These are phyloP conservation scores for Penicillium freii DNA, from an alignment of 2,329 filamentous ascomycete genomes.

Conservation along the genomic window DNA sequence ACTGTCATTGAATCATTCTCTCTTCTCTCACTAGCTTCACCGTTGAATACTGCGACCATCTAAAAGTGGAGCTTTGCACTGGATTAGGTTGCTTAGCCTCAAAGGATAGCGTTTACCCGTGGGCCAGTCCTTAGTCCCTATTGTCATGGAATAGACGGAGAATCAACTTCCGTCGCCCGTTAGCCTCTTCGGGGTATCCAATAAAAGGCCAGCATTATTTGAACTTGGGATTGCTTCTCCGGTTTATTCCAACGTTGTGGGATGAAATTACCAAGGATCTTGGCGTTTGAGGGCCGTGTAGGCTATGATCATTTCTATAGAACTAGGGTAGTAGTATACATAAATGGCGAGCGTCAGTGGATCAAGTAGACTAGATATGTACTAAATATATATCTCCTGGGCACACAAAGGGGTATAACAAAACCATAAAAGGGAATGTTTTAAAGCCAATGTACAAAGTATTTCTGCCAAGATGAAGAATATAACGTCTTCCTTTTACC, in stretches of 20 bases:
- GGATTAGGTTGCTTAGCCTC: not conserved
- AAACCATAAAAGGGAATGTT: not conserved
- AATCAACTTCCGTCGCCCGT: not conserved
- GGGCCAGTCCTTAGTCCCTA: not conserved
- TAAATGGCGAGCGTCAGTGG: not conserved
- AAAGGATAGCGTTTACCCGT: not conserved
- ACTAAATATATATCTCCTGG: not conserved
- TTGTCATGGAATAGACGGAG: not conserved
- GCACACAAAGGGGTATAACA: too few relatives aligned
- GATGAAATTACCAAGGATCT: not conserved
- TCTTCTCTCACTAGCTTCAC: not conserved
- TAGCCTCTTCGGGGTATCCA: not conserved
- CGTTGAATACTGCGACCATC: not conserved
- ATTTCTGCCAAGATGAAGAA: conserved; percentile 1
- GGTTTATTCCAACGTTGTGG: too few relatives aligned
- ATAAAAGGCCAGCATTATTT: not conserved
- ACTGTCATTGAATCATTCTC: too few relatives aligned
- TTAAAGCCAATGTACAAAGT: not conserved
- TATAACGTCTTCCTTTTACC: not conserved
- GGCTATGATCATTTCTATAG: not conserved
- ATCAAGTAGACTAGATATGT: not conserved
- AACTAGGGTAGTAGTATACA: not conserved
- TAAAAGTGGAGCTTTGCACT: not conserved
- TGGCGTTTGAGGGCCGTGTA: not conserved
- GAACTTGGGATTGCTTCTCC: not conserved